Conservation (phyloP, 2,329 filamentous ascomycete species). For the Talaromyces funiculosus region DNA sequence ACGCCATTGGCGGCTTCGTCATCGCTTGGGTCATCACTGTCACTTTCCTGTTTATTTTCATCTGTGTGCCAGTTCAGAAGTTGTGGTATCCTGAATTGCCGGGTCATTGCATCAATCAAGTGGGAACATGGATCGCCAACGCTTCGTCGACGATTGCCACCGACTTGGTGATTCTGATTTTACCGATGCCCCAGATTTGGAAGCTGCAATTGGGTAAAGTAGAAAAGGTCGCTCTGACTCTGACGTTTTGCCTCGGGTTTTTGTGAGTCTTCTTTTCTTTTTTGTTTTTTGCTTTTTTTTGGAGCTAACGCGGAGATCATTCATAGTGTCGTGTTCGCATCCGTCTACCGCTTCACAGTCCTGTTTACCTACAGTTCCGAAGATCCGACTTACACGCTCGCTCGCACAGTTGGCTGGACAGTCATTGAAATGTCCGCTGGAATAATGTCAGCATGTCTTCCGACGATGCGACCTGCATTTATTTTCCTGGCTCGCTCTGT, state of each 20-base stretch:
- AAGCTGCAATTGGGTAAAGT: slow-evolving; percentile 21
- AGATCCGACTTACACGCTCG: slow-evolving; percentile 25
- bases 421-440: slow-evolving; percentile 27
- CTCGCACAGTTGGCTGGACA: slow-evolving; percentile 25
- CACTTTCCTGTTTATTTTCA: slow-evolving; percentile 26
- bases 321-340: slow-evolving; percentile 24
- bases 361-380: slow-evolving; percentile 22
- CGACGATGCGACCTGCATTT: slow-evolving; percentile 23
- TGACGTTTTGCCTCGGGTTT: slow-evolving; percentile 22
- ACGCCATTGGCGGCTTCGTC: slow-evolving; percentile 22
- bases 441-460: slow-evolving; percentile 25
- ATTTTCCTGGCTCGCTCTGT: slow-evolving; percentile 18
- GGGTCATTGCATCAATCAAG: slow-evolving; percentile 25
- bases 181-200: slow-evolving; percentile 26
- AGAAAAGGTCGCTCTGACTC: slow-evolving; percentile 19
- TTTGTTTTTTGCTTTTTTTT: not conserved
- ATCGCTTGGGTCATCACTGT: slow-evolving; percentile 24
- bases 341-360: slow-evolving; percentile 23
- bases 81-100: slow-evolving; percentile 24
- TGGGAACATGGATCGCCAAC: slow-evolving; percentile 25
- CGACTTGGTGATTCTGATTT: slow-evolving; percentile 22
- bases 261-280: slow-evolving; percentile 16
- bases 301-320: not conserved
- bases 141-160: slow-evolving; percentile 21
- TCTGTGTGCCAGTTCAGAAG: slow-evolving; percentile 26